Base-by-base conservation (phyloP, 106 monocot genomes). In the Allium sativum region DNA sequence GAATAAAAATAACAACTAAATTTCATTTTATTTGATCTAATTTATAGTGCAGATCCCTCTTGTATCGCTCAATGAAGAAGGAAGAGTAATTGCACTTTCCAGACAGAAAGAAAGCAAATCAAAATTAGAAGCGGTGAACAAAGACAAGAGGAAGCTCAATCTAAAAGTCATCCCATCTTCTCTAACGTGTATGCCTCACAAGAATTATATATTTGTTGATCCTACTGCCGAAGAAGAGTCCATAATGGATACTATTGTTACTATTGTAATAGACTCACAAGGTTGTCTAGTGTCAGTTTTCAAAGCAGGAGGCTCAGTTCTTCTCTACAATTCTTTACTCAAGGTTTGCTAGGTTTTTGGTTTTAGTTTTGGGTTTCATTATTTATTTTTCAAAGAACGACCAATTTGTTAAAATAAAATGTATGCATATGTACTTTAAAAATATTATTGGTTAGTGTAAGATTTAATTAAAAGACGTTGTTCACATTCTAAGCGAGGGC, bases 201-300 rank as follows among this genome's bases (percentile, higher is more conserved):
- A 84, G 59, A 77, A 87, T 19, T 78, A 84, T 62, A 82, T 95
- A 18, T 65, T 90, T 56, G 86, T 73, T 20, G 95, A 95, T 60
- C 95, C 95, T 12, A 90, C 84, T 14, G 81, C 87, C 7, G 95
- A 95, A 61, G 95, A 95, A 75, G 95, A 95, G 64, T 79, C 79
- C 8, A 76, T 91, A 48, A 84, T 91, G 81, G 96, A 91, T 22
- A 87, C 87, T 22, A 62, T 53, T 52, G 65, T 96, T 18, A 91
- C 82, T 48, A 64, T 96, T 16, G 96, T 91, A 6, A 46, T 96
- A 19, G 82, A 31, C 31, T 31, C 31, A 3, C 31, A 31, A 31
- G 31, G 31, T 17, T 72, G 52, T 17, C 53, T 96, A 10, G 68
- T 96, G 7, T 82, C 90, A 10, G 21, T 91, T 18, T 74, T 74